These are phyloP conservation scores for Candida sakaeoensis DNA, from an alignment of 805 yeast genomes.

Conservation along the genomic window DNA sequence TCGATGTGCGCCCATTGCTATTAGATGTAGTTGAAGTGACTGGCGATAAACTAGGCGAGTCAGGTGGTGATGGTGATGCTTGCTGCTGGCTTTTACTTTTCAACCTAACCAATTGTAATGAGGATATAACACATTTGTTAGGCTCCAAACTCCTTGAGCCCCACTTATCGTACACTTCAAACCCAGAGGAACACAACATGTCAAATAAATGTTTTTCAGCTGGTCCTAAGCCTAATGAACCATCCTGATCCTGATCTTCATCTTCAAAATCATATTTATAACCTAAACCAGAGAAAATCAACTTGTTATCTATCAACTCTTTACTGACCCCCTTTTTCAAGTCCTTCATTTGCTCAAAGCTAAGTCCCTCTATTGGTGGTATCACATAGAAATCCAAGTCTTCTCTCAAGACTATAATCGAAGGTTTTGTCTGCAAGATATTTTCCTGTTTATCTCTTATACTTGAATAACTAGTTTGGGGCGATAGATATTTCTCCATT, in stretches of 20 bases:
- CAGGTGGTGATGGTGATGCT: conserved; percentile 33
- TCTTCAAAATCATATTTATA: conserved; percentile 27
- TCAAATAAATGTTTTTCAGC: conserved; percentile 94
- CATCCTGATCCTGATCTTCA: conserved; percentile 21
- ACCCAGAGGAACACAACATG: conserved; percentile 92
- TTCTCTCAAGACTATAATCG: conserved; percentile 87
- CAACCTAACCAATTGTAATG: conserved; percentile 69
- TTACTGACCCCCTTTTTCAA: conserved; percentile 75
- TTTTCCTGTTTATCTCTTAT: conserved; percentile 25
- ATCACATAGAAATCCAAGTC: conserved; percentile 92
- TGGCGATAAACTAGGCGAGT: conserved; percentile 40
- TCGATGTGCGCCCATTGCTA: conserved; percentile 19
- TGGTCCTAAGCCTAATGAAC: conserved; percentile 56
- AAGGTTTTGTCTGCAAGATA: conserved; percentile 75
- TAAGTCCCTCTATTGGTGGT: conserved; percentile 61
- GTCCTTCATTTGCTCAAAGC: conserved; percentile 56
- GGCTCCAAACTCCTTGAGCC: conserved; percentile 89
- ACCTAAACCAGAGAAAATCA: conserved; percentile 80
- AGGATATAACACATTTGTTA: conserved; percentile 78
- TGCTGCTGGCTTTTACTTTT: too few relatives aligned
- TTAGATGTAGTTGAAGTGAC: conserved; percentile 35
- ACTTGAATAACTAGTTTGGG: conserved; percentile 23
- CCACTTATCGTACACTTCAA: conserved; percentile 66
- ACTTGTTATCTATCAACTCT: conserved; percentile 49
- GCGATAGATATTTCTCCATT: conserved; percentile 23